Conservation (phyloP, 1,284 basidiomycete genomes). For the Malassezia japonica region DNA sequence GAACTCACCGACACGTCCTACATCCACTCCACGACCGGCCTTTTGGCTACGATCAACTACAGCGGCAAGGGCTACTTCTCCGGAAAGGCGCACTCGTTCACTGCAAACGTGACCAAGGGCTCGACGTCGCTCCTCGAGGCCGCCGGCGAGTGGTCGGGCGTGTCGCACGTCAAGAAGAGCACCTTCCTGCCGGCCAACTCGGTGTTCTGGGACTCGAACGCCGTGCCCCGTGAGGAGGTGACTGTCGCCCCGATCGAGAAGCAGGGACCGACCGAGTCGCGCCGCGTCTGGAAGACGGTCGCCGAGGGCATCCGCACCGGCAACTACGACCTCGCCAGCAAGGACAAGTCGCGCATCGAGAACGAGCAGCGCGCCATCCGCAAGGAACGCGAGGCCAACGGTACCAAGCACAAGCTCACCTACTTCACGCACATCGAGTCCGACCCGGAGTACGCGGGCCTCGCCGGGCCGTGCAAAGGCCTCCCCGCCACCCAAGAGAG, state of each 20-base stretch:
- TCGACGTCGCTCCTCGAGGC: constrained; percentile 55
- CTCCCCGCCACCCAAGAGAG: constrained; percentile 30
- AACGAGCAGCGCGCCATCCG: constrained; percentile 84
- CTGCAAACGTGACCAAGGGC: constrained; percentile 61
- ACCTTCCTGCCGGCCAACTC: constrained; percentile 39
- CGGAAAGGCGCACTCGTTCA: constrained; percentile 86
- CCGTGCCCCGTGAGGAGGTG: constrained; percentile 60
- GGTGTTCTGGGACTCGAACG: constrained; percentile 53
- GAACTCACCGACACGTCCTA: constrained; percentile 75
- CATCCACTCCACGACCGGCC: constrained; percentile 72
- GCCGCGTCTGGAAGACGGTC: constrained; percentile 75
- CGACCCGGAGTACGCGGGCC: constrained; percentile 47
- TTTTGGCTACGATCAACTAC: constrained; percentile 62
- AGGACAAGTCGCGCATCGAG: constrained; percentile 86
- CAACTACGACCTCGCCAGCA: constrained; percentile 81
- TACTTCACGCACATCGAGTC: constrained; percentile 45
- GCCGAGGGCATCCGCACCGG: constrained; percentile 81
- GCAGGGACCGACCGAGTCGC: constrained; percentile 75
- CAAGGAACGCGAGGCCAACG: constrained; percentile 68
- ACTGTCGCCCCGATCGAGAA: constrained; percentile 56
- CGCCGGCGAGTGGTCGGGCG: constrained; percentile 81
- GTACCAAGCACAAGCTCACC: constrained; percentile 59
- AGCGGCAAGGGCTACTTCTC: constrained; percentile 87
- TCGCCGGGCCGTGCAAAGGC: constrained; percentile 31
- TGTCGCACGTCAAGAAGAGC: constrained; percentile 52